phyloP scores from a whole-genome alignment of 164 flowering plant genomes.

The Aristolochia contorta region DNA sequence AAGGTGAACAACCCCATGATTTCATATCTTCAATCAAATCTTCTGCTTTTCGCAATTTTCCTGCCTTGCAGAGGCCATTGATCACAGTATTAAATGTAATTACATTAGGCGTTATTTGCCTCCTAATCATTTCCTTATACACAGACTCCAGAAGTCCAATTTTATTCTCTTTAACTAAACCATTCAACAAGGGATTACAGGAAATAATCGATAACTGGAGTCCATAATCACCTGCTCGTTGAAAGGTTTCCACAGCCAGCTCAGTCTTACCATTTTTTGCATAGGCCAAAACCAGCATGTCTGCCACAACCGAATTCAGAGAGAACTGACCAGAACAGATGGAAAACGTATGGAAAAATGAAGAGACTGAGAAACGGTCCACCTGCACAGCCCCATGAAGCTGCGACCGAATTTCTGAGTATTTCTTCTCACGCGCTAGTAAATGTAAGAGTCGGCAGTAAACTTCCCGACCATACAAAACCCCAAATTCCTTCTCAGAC shows the following conservation, averaged over 20 bases:
- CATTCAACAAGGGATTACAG: slow-evolving; percentile 23
- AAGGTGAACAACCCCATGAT: slow-evolving; percentile 18
- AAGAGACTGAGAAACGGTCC: slow-evolving; percentile 3
- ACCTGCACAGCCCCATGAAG: slow-evolving; percentile 9
- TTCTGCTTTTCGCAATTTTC: slow-evolving; percentile 20
- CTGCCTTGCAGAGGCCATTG: slow-evolving; percentile 19
- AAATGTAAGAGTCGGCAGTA: slow-evolving; percentile 11
- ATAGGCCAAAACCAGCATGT: slow-evolving; percentile 22
- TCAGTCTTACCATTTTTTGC: slow-evolving; percentile 10
- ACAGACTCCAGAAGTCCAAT: slow-evolving; percentile 9
- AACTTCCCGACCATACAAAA: slow-evolving; percentile 8
- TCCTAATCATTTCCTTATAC: slow-evolving; percentile 23
- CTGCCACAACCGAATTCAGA: slow-evolving; percentile 12
- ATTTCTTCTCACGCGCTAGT: slow-evolving; percentile 12
- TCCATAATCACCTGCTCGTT: slow-evolving; percentile 23
- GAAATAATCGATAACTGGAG: slow-evolving; percentile 15
- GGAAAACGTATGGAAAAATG: slow-evolving; percentile 8
- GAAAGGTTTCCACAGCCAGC: slow-evolving; percentile 19
- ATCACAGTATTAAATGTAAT: slow-evolving; percentile 23
- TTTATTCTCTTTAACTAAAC: slow-evolving; percentile 12
- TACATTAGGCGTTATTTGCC: slow-evolving; percentile 15
- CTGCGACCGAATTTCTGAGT: slow-evolving; percentile 16
- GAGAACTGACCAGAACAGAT: slow-evolving; percentile 1
- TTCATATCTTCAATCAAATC: slow-evolving; percentile 23
- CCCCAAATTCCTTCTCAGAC: slow-evolving; percentile 15